Evolutionary conservation across 1,284 basidiomycete species (phyloP), one percentile per base, ranked within the genome.

Genomic region (Pseudomicrostroma phylloplanum): DNA sequence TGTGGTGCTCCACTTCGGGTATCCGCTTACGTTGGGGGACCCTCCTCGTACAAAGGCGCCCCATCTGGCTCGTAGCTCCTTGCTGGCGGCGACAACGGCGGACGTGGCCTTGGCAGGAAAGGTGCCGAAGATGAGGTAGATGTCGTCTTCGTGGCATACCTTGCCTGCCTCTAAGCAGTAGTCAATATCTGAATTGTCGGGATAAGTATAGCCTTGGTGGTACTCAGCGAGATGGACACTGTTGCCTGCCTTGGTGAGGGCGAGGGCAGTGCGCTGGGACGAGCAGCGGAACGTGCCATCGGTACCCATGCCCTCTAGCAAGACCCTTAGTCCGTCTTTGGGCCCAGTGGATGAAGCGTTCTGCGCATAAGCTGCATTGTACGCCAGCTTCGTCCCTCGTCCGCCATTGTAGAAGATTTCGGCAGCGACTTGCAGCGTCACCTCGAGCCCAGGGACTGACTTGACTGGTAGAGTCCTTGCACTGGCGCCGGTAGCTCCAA

Each of bases 81-180:
- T 43, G 17, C 61, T 56, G 7, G 59, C 25, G 17, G 36, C 43
- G 15, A 26, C 17, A 13, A 55, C 41, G 2, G 59, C 26, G 12
- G 55, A 49, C 12, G 58, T 58, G 9, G 66, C 48, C 13, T 17
- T 25, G 51, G 56, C 59, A 51, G 48, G 55, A 0, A 60, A 59
- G 36, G 65, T 64, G 11, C 61, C 57, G 26, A 75, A 75, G 43
- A 73, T 53, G 12, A 68, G 60, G 42, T 54, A 59, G 36, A 75
- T 73, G 61, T 75, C 73, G 62, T 75, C 73, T 43, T 75, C 73
- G 66, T 75, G 73, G 57, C 73, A 75, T 17, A 70, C 67, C 9
- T 56, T 58, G 9, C 43, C 57, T 25, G 56, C 39, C 1, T 40
- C 41, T 2, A 40, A 11, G 48, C 73, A 74, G 61, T 74, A 74